Evolutionary conservation across 2,329 filamentous ascomycete genomes (phyloP), one percentile per base, ranked within the genome.

Genomic region (Cercospora sp.): DNA sequence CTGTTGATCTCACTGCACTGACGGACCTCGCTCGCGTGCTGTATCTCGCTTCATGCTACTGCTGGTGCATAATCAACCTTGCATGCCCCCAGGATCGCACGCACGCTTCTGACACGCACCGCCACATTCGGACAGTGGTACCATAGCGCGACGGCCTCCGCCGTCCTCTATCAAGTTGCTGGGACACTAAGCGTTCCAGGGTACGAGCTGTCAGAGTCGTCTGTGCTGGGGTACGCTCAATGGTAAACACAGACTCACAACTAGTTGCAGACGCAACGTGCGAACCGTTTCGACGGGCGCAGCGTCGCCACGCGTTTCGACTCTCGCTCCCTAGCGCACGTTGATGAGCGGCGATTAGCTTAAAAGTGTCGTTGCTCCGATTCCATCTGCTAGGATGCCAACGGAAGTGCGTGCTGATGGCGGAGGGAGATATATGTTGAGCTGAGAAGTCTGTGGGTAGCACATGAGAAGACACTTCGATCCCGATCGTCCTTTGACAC

Each of bases 221-320:
- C 53, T 30, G 5, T 57, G 53, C 53, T 57, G 16, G 53, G 28
- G 10, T 57, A 32, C 13, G 16, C 24, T 30, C 28, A 32, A 28
- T 32, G 53, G 28, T n/a, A 21, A 7, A 30, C 28, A 57, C 24
- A 28, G 21, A 16, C n/a, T 57, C 32, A 16, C 28, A 58, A 58
- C 55, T 58, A 58, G 55, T 58, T 34, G 55, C 55, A 58, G 21
- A 24, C 49, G 21, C 49, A 28, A 26, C 24, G 12, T 28, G 49
- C 49, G 49, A 53, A 28, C 49, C 49, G 21, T 53, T 53, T 53
- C 49, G 49, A 53, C 49, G 49, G 49, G 49, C 49, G 49, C 49
- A 53, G 49, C 49, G 21, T 53, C 10, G 49, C 49, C 49, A 26
- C 49, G 49, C 49, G 49, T 28, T 53, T 53, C 49, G 49, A 53